These are phyloP conservation scores for Gentiana macrophylla DNA, from an alignment of 257 asterid genomes.

Conservation along the genomic window DNA sequence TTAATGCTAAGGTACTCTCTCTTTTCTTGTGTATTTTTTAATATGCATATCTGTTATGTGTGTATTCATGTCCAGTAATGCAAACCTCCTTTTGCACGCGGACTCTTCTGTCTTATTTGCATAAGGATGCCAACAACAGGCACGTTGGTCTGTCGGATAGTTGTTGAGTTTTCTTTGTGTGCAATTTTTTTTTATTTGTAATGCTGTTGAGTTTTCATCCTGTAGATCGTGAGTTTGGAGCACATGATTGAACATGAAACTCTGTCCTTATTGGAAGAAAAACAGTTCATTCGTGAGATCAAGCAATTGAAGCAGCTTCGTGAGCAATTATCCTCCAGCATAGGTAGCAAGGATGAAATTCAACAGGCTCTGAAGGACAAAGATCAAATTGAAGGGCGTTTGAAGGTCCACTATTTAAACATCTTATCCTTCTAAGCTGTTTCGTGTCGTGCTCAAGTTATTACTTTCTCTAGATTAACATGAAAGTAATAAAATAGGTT, in stretches of 20 bases:
- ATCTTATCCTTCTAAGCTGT: background rate
- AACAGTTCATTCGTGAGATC: conserved; percentile 73
- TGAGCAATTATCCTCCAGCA: conserved; percentile 67
- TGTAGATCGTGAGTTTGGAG: conserved; percentile 62
- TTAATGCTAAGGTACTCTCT: conserved; percentile 55
- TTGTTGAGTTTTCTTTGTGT: no score
- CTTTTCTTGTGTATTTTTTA: background rate
- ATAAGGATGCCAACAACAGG: no score
- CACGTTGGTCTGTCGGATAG: no score
- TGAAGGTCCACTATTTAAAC: conserved; percentile 42
- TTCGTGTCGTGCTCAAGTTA: background rate
- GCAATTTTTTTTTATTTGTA: background rate
- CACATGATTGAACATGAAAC: conserved; percentile 86
- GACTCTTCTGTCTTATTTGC: no score
- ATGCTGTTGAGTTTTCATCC: background rate
- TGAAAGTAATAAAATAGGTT: background rate
- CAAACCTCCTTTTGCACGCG: no score
- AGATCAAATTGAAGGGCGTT: conserved; percentile 57
- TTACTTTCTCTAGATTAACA: background rate
- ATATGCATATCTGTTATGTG: no score
- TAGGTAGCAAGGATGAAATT: conserved; percentile 80
- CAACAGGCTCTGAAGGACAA: conserved; percentile 76
- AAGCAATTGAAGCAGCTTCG: conserved; percentile 87
- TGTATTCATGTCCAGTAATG: no score
- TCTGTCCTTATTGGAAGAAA: conserved; percentile 75